Base-by-base conservation (phyloP, 2,329 filamentous ascomycete species). In the Beauveria sp. region DNA sequence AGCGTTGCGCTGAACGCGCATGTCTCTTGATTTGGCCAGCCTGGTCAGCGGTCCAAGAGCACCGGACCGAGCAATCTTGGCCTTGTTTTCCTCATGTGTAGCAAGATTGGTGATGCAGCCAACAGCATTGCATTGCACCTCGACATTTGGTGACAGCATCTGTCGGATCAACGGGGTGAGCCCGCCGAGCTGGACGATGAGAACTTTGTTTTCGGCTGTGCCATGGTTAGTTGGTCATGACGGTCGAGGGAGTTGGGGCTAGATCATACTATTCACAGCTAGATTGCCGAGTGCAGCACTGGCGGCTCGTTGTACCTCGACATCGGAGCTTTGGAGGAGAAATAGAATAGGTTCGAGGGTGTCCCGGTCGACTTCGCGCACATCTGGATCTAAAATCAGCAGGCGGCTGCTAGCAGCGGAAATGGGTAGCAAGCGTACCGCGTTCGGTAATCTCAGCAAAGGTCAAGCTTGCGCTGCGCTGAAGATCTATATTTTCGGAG, bases 71-170 rank as follows among this genome's bases (percentile, higher is more conserved):
- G 95, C 95, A 74, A 99, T 99, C 78, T 96, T 97, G 62, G 95
- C 93, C 79, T 99, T 99, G 79, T 99, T 99, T 69, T 98, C 95
- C 77, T 99, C 95, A 71, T 99, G 95, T 3, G 95, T 99, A 60
- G 95, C 95, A 61, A 99, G 78, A 72, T 99, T 99, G 51, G 95
- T 99, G 74, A 99, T 99, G 79, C 95, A 99, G 57, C 95, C 95
- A 64, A 99, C 95, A 49, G 95, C 95, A 75, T 99, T 99, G 81
- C 95, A 99, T 77, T 99, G 95, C 28, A 99, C 95, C 74, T 99
- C 95, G 67, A 99, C 95, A 70, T 99, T 99, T 52, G 89, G 85
- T 61, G 93, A 98, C 78, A 96, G 91, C 95, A 99, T 99, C 77
- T 99, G 95, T 66, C 91, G 89, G 76, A 98, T 99, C 63, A 99